Evolutionary conservation across 192 early-diverging fungal genomes (phyloP), one percentile per base, ranked within the genome.

Genomic region (Coemansia sp.): DNA sequence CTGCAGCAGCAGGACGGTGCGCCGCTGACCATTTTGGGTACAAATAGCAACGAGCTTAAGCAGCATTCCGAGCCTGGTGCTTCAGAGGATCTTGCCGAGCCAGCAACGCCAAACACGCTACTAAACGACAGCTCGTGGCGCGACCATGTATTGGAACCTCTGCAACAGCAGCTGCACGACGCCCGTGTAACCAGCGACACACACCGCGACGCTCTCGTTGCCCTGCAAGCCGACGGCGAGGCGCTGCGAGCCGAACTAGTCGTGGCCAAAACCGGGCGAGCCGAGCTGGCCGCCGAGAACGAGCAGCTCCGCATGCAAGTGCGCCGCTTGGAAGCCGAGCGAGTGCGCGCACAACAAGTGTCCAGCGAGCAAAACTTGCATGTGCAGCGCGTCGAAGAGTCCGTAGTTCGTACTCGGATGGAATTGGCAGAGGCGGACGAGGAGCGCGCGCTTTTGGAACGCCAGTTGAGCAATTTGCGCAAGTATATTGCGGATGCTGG

Each of bases 91-190:
- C 6, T 31, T 31, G 31, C 31, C 31, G 31, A 31, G 31, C 31
- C 31, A 5, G 31, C 31, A 6, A 31, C 31, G 0, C 31, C n/a
- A 15, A 48, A 19, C 46, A 15, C 46, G 1, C 6, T 15, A n/a
- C 7, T 48, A 5, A 28, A 58, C 26, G 71, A 73, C 60, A 69
- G 60, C 53, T 47, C 64, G 19, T 80, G 77, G 77, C 77, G 71
- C 47, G 60, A 70, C 23, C 61, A 67, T 31, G 77, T 80, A 8
- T 57, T 80, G 55, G 77, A 80, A 64, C 77, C 77, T 23, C 61
- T 80, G 47, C 57, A 68, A 64, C 68, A 47, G 17, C 74, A 77
- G 59, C 68, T 77, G 21, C 74, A 77, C 48, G 74, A 77, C 20
- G 74, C 74, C 2, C 60, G 74, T 15, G 74, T 77, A 4, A 71